These are phyloP conservation scores for Dovyalis caffra DNA, from an alignment of 345 rosid genomes.

Conservation along the genomic window DNA sequence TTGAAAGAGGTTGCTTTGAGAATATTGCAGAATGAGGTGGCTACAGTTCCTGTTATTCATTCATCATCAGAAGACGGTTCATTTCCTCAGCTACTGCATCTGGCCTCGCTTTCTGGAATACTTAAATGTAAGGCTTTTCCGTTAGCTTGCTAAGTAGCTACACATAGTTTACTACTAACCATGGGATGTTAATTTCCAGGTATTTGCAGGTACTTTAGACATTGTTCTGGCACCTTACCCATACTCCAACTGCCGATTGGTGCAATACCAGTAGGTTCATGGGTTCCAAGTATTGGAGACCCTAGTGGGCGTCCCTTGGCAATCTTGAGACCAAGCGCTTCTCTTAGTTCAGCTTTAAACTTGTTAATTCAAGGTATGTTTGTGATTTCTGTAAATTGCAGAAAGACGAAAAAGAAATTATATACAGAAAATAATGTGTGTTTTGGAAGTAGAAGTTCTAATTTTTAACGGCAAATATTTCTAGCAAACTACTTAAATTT, in stretches of 20 bases:
- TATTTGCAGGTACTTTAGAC: constrained; percentile 33
- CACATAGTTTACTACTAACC: constrained; percentile 1
- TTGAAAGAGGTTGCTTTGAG: constrained; percentile 33
- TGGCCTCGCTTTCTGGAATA: constrained; percentile 34
- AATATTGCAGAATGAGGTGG: constrained; percentile 32
- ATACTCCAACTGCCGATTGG: constrained; percentile 31
- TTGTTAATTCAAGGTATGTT: constrained; percentile 32
- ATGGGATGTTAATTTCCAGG: constrained; percentile 26
- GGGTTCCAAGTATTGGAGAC: constrained; percentile 37
- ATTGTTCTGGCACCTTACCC: constrained; percentile 28
- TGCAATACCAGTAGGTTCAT: constrained; percentile 30
- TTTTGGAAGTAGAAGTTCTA: neutral
- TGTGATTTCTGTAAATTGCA: neutral
- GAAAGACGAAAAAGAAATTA: neutral
- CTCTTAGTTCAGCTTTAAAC: constrained; percentile 34
- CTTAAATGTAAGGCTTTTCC: constrained; percentile 27
- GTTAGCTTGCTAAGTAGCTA: constrained; percentile 5
- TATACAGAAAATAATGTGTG: neutral
- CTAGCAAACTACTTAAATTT: neutral
- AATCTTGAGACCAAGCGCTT: constrained; percentile 33
- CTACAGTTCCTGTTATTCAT: constrained; percentile 29
- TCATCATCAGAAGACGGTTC: constrained; percentile 34
- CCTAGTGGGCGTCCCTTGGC: constrained; percentile 25
- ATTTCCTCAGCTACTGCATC: constrained; percentile 34
- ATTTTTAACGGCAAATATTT: neutral